Evolutionary conservation across 176 grass and related monocot species (phyloP).

Genomic region (Pontederia crassipes): DNA sequence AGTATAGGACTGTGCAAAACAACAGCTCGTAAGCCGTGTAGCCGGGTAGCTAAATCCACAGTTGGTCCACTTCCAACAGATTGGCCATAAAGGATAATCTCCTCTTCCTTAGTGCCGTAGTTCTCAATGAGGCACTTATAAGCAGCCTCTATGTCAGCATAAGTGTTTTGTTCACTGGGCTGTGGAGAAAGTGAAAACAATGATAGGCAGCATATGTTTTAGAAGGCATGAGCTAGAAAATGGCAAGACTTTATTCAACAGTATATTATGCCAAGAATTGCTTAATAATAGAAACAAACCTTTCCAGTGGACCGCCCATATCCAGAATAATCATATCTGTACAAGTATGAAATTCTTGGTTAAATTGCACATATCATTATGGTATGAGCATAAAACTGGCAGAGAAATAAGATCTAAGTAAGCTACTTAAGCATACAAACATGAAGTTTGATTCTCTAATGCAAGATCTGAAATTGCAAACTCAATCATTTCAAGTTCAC

Average conservation of each 20-base stretch:
- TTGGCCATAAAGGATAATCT: constrained; percentile 86
- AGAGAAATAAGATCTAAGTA: too few relatives aligned
- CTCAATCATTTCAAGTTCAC: too few relatives aligned
- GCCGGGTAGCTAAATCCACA: constrained; percentile 63
- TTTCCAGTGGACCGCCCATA: constrained; percentile 89
- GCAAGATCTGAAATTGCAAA: too few relatives aligned
- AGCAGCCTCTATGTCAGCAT: constrained; percentile 85
- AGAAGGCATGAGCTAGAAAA: too few relatives aligned
- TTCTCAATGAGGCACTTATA: constrained; percentile 74
- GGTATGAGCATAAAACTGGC: too few relatives aligned
- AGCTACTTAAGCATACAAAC: too few relatives aligned
- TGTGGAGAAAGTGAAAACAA: constrained; percentile 15
- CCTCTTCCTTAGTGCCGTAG: constrained; percentile 75
- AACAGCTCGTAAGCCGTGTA: constrained; percentile 57
- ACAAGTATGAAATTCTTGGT: constrained; percentile 15
- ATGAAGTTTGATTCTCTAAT: too few relatives aligned
- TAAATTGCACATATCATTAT: not conserved
- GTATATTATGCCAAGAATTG: not conserved
- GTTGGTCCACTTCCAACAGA: constrained; percentile 93
- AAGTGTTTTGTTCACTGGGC: constrained; percentile 82
- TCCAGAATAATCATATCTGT: constrained; percentile 94
- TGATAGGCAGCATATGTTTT: too few relatives aligned
- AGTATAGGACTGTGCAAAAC: constrained; percentile 87
- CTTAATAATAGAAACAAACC: constrained; percentile 29
- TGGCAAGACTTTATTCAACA: too few relatives aligned